Evolutionary conservation across 345 rosid species (phyloP).

Genomic region (Pugionium dolabratum): DNA sequence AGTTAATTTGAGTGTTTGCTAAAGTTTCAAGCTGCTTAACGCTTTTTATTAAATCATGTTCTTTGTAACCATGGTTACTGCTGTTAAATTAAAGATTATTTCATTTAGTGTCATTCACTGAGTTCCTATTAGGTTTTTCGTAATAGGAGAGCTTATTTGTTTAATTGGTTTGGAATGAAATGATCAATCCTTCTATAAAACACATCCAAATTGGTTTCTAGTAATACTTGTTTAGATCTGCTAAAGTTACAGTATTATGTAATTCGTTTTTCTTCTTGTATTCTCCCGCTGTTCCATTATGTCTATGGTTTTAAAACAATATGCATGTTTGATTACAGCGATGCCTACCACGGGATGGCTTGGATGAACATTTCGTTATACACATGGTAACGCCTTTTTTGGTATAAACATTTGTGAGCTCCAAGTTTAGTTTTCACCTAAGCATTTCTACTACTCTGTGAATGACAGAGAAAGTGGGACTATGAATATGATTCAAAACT

Average conservation of each 20-base stretch:
- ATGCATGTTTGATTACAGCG: constrained; percentile 41
- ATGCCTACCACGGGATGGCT: constrained; percentile 29
- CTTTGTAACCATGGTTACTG: constrained; percentile 7
- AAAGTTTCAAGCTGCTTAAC: background rate
- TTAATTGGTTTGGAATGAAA: background rate
- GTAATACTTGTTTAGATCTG: background rate
- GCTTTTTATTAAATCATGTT: background rate
- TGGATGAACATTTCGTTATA: constrained; percentile 27
- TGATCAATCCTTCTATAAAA: background rate
- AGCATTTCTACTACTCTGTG: background rate
- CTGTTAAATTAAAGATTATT: constrained; percentile 7
- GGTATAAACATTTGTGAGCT: constrained; percentile 14
- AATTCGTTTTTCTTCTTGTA: background rate
- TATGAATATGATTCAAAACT: background rate
- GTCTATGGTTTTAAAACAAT: constrained; percentile 13
- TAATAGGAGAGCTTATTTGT: background rate
- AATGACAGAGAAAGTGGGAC: constrained; percentile 1
- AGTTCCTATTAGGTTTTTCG: background rate
- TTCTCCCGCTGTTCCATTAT: too few species aligned
- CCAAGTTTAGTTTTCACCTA: background rate
- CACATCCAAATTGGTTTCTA: constrained; percentile 1
- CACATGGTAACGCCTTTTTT: constrained; percentile 23
- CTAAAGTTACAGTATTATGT: background rate
- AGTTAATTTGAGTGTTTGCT: background rate
- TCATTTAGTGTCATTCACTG: constrained; percentile 16